Evolutionary conservation across 768 basidiomycete species (phyloP), one percentile per base, ranked within the genome.

Genomic region (Suillus paluster): DNA sequence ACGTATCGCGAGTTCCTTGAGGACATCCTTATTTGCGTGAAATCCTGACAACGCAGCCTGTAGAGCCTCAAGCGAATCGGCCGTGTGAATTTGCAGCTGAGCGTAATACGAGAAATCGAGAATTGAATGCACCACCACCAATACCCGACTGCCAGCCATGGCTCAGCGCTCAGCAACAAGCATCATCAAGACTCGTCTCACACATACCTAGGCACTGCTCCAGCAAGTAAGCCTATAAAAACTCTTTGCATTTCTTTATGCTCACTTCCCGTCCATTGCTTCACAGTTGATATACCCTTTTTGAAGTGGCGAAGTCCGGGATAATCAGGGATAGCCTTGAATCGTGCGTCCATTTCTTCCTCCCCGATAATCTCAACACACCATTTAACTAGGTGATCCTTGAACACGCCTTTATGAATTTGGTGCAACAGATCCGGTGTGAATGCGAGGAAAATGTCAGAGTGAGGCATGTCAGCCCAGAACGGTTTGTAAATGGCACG

Each of bases 391-490:
- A 80, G 58, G 57, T 83, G 81, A 54, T 81, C 77, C 55, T 80
- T 80, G 71, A 83, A 80, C 1, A 81, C 61, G 0, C 83, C 82
- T 64, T 84, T 79, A 66, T 83, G 76, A 0, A 84, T 68, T 65
- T 83, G 81, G 61, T 85, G 83, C 19, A 83, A 75, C n/a, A 82
- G 45, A 70, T 81, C 70, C 15, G 77, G 75, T 0, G 77, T 79
- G 36, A 84, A 63, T n/a, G 62, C 72, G 0, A 34, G 0, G 64
- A 78, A 80, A 44, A 84, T 83, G 65, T 84, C 63, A 36, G 67
- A 57, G 60, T 72, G 75, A 0, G 80, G 81, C 10, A 83, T 60
- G 45, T 79, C 67, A 0, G 45, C 48, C 81, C 81, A 82, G 66
- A 81, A 83, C 27, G 80, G 82, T 5, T 53, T 34, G n/a, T 62